These are phyloP conservation scores for Phragmites australis DNA, from an alignment of 176 grass and related monocot genomes.

Conservation along the genomic window DNA sequence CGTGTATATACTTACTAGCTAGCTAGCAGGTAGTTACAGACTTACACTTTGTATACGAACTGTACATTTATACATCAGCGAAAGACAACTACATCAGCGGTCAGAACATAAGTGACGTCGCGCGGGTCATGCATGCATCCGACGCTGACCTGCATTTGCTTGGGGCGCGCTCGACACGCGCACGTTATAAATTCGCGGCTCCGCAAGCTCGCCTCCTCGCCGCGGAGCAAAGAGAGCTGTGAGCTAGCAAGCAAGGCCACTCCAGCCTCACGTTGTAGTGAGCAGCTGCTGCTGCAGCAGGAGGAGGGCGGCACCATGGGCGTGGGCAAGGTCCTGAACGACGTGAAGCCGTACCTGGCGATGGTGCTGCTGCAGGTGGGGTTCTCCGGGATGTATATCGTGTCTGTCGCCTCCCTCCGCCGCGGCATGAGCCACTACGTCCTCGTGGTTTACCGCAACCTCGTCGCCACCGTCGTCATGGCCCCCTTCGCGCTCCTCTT, in stretches of 20 bases:
- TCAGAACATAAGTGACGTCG: background rate
- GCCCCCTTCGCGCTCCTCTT: constrained; percentile 67
- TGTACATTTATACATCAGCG: too few species aligned
- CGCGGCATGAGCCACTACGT: constrained; percentile 82
- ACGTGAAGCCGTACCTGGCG: constrained; percentile 69
- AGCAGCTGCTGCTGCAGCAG: too few species aligned
- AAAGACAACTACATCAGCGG: background rate
- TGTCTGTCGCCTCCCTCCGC: constrained; percentile 66
- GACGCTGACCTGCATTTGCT: background rate
- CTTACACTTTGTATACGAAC: too few species aligned
- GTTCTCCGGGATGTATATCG: constrained; percentile 84
- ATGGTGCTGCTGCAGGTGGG: constrained; percentile 88
- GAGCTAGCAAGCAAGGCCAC: background rate
- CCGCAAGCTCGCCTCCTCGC: background rate
- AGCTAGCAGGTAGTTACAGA: too few species aligned
- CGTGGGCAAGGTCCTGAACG: constrained; percentile 49
- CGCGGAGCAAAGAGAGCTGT: background rate
- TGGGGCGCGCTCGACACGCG: too few species aligned
- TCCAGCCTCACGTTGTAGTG: background rate
- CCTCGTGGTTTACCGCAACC: constrained; percentile 81
- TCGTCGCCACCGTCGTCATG: constrained; percentile 56
- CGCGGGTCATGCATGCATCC: constrained; percentile 1
- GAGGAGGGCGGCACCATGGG: constrained; percentile 52
- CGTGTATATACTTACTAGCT: too few species aligned
- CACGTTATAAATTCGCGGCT: constrained; percentile 24